These are phyloP conservation scores for Pseudogymnoascus sp. DNA, from an alignment of 2,329 filamentous ascomycete species.

Conservation along the genomic window DNA sequence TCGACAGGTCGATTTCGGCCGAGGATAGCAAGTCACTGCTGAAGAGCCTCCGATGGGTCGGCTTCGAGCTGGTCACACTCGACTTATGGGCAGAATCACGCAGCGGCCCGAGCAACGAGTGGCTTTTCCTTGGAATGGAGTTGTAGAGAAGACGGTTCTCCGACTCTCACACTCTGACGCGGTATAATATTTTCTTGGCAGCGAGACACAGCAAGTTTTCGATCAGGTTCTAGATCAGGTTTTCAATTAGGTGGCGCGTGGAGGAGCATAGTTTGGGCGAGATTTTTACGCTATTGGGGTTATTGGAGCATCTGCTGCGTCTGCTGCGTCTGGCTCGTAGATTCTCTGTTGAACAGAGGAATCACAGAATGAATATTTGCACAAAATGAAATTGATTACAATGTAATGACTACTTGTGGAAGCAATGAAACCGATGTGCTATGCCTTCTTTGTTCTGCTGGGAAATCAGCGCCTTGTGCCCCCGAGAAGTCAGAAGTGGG, in stretches of 20 bases:
- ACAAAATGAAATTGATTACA: neutral
- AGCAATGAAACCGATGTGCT: neutral
- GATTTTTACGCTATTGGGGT: slow-evolving; percentile 2
- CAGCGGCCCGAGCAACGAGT: slow-evolving; percentile 61
- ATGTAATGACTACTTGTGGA: neutral
- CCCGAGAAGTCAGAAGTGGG: neutral
- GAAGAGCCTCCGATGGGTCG: slow-evolving; percentile 86
- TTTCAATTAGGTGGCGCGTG: neutral
- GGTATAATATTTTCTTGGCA: slow-evolving; percentile 4
- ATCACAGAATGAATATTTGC: neutral
- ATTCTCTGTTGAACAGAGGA: neutral
- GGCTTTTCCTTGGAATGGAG: slow-evolving; percentile 87
- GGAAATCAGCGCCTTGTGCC: neutral
- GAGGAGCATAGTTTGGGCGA: slow-evolving; percentile 5
- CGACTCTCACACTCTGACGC: neutral
- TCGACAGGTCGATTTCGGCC: slow-evolving; percentile 61
- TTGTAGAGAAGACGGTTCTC: slow-evolving; percentile 41
- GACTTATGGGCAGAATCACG: slow-evolving; percentile 59
- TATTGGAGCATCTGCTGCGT: slow-evolving; percentile 1
- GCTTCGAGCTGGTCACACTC: slow-evolving; percentile 75
- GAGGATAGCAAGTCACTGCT: slow-evolving; percentile 59
- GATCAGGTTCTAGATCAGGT: slow-evolving; percentile 5
- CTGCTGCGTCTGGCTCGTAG: neutral
- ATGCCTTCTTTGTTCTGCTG: neutral
- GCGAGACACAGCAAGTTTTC: slow-evolving; percentile 3